Evolutionary conservation across 257 asterid genomes (phyloP).

Genomic region (Catharanthus roseus): DNA sequence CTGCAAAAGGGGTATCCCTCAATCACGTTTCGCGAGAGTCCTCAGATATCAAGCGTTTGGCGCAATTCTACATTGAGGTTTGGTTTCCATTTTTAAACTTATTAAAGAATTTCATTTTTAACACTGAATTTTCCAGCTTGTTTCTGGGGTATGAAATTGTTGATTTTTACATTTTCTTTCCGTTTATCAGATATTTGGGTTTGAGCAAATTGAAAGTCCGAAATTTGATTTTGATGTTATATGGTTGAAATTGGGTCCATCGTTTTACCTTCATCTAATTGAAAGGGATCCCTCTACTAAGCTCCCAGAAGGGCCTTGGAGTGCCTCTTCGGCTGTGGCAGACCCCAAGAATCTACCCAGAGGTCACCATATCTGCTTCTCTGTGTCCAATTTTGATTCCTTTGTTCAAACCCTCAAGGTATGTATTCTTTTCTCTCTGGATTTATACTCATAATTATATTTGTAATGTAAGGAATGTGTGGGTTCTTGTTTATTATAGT

Average conservation of each 20-base stretch:
- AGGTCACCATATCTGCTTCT: conserved; percentile 47
- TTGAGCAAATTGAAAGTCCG: conserved; percentile 70
- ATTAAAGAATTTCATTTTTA: too few species aligned
- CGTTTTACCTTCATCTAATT: conserved; percentile 67
- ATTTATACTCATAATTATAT: not conserved
- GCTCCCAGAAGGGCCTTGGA: conserved; percentile 71
- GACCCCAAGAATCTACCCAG: conserved; percentile 50
- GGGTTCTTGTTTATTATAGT: too few species aligned
- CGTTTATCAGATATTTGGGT: conserved; percentile 55
- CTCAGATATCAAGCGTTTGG: conserved; percentile 59
- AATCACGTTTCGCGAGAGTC: conserved; percentile 84
- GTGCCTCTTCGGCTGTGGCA: conserved; percentile 36
- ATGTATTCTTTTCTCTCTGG: not conserved
- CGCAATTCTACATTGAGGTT: conserved; percentile 76
- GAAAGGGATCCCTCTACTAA: conserved; percentile 65
- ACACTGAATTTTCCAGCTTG: not conserved
- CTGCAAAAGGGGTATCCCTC: conserved; percentile 60
- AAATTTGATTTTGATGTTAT: conserved; percentile 57
- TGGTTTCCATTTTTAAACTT: not conserved
- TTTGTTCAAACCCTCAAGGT: conserved; percentile 15
- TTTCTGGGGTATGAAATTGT: conserved; percentile 12
- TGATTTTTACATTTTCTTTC: not conserved
- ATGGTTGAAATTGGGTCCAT: conserved; percentile 74
- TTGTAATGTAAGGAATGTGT: not conserved
- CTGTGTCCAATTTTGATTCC: conserved; percentile 12